Evolutionary conservation across 179 eudicot genomes (phyloP).

Genomic region (Nepenthes alata): DNA sequence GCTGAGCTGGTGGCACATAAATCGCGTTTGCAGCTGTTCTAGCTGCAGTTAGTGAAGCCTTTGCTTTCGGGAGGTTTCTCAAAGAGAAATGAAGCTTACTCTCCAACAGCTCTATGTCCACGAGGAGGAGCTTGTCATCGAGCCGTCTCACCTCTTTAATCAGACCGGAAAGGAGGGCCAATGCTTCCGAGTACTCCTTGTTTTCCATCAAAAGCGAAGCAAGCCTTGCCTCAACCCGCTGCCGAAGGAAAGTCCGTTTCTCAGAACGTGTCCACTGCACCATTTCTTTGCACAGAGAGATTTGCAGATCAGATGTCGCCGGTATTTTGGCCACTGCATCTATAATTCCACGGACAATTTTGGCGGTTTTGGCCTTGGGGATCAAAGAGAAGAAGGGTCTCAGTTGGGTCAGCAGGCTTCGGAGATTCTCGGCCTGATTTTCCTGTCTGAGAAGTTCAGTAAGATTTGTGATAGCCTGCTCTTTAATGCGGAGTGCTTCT

Average conservation of each 20-base stretch:
- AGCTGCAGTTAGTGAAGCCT: constrained; percentile 88
- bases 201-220: constrained; percentile 81
- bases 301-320: constrained; percentile 68
- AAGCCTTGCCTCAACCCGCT: constrained; percentile 71
- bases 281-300: constrained; percentile 82
- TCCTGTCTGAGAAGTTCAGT: constrained; percentile 64
- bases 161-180: constrained; percentile 57
- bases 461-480: constrained; percentile 68
- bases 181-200: constrained; percentile 76
- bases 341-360: constrained; percentile 74
- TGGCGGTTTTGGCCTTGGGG: constrained; percentile 92
- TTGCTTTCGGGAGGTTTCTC: constrained; percentile 87
- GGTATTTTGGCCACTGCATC: constrained; percentile 91
- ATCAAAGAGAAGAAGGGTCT: constrained; percentile 71
- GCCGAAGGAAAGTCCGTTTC: constrained; percentile 79
- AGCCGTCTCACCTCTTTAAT: constrained; percentile 86
- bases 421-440: constrained; percentile 58
- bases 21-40: constrained; percentile 95
- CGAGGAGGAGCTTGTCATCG: constrained; percentile 83
- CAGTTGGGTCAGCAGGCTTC: constrained; percentile 56
- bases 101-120: constrained; percentile 76
- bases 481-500: constrained; percentile 67
- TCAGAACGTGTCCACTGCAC: constrained; percentile 76
- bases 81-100: constrained; percentile 86
- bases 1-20: constrained; percentile 95